Conservation (phyloP, 2,329 filamentous ascomycete genomes). For the Tolypocladium paradoxum region DNA sequence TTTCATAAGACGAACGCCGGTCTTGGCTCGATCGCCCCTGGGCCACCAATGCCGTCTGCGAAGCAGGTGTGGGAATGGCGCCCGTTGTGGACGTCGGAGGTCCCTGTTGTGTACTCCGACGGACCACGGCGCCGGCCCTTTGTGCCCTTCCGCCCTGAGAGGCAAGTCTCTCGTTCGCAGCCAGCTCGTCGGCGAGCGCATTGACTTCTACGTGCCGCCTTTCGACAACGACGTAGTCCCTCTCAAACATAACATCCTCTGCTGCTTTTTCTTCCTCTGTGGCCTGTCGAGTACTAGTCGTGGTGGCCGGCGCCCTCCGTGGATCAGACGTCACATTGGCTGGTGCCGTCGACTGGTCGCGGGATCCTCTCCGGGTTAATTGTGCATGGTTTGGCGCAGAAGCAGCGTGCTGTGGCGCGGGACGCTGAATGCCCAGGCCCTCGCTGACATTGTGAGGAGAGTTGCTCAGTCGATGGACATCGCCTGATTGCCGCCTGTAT, state of each 20-base stretch:
- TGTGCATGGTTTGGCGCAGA: slow-evolving; percentile 36
- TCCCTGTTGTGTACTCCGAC: slow-evolving; percentile 71
- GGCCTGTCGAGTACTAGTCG: slow-evolving; percentile 16
- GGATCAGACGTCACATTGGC: slow-evolving; percentile 20
- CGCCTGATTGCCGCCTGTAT: slow-evolving; percentile 17
- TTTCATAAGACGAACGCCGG: slow-evolving; percentile 71
- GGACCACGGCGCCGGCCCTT: slow-evolving; percentile 53
- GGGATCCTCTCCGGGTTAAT: slow-evolving; percentile 11
- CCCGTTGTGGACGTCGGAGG: slow-evolving; percentile 57
- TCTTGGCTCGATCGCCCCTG: slow-evolving; percentile 61
- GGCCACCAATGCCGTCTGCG: slow-evolving; percentile 65
- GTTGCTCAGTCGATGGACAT: slow-evolving; percentile 22
- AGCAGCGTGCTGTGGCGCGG: slow-evolving; percentile 32
- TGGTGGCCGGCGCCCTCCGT: slow-evolving; percentile 18
- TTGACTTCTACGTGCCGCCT: slow-evolving; percentile 95
- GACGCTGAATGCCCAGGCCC: slow-evolving; percentile 41
- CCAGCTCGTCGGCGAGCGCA: slow-evolving; percentile 89
- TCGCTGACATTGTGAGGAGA: slow-evolving; percentile 36
- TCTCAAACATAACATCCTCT: slow-evolving; percentile 80
- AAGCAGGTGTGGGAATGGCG: slow-evolving; percentile 54
- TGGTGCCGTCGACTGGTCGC: slow-evolving; percentile 12
- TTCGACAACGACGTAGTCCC: slow-evolving; percentile 93
- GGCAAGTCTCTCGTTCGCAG: slow-evolving; percentile 61
- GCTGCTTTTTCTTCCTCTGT: slow-evolving; percentile 61
- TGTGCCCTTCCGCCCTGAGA: slow-evolving; percentile 36